phyloP scores from a whole-genome alignment of 1,284 basidiomycete genomes.

The Mrakiaceae sp. region DNA sequence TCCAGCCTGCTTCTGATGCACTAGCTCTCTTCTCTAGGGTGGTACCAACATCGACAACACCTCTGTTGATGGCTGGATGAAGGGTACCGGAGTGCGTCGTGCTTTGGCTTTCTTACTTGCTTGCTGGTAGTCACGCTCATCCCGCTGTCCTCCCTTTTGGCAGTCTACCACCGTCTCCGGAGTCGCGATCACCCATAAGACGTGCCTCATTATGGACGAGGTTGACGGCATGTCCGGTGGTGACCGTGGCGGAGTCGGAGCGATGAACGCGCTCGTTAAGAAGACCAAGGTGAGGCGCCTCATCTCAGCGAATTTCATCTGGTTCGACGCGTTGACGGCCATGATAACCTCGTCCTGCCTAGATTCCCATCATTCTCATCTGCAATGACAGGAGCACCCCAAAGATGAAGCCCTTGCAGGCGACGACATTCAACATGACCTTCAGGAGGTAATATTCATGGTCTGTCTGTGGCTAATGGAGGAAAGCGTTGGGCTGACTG shows the following conservation, averaged over 20 bases:
- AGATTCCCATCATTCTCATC: constrained; percentile 97
- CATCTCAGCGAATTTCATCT: not conserved
- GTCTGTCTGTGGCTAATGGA: too few relatives aligned
- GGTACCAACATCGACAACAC: constrained; percentile 78
- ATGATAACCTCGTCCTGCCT: not conserved
- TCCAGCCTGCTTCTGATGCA: not conserved
- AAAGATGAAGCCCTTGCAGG: constrained; percentile 79
- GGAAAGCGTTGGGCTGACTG: constrained; percentile 3
- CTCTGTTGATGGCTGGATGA: constrained; percentile 68
- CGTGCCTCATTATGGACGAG: constrained; percentile 97
- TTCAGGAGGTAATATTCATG: constrained; percentile 54
- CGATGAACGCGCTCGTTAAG: constrained; percentile 81
- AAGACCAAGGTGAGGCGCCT: constrained; percentile 61
- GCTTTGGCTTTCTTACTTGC: not conserved
- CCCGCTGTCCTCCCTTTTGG: not conserved
- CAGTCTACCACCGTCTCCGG: constrained; percentile 57
- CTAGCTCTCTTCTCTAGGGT: constrained; percentile 40
- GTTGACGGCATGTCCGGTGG: constrained; percentile 99
- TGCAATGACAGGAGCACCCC: constrained; percentile 78
- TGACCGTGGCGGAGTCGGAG: constrained; percentile 90
- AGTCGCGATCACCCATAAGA: constrained; percentile 60
- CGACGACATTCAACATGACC: constrained; percentile 61
- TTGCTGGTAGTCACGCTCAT: constrained; percentile 48
- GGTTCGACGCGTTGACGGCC: not conserved
- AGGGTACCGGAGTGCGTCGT: not conserved